Base-by-base conservation (phyloP, 2,329 filamentous ascomycete species). In the Penicillium paneum region DNA sequence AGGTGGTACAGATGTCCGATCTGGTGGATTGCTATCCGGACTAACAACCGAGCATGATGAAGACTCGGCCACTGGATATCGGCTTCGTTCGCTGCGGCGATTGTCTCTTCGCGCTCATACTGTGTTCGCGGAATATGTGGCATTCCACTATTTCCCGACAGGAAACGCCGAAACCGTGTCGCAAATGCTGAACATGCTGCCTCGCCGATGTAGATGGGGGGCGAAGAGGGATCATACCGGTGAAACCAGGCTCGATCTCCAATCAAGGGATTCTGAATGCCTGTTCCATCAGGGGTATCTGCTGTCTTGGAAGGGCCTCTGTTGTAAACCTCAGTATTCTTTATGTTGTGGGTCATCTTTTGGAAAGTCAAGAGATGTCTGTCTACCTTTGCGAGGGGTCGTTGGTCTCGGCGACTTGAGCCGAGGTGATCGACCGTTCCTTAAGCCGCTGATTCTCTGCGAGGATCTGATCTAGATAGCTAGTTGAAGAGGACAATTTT, bases 161-260 rank as follows among this genome's bases (percentile, higher is more conserved):
- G 57, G 38, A 71, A 72, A 24, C 71, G 69, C 12, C 72, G 69
- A 54, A 74, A 67, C 26, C 71, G 69, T 13, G 69, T 73, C 10
- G 72, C 72, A 60, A 75, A 74, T 4, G 72, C 72, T 15, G 71
- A 73, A 52, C 71, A 74, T 21, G 71, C 71, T 31, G 71, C 72
- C 57, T 74, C 72, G 24, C 71, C 69, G 38, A 74, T 66, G 51
- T 73, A 74, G 41, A 71, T 69, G 13, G 69, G 69, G n/a, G 69
- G 70, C 34, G 66, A 68, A 6, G 67, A 71, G 3, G 69, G 63
- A 49, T 71, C 69, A 42, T 72, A 70, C 10, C 64, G 64, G 39
- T 72, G 67, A 51, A 72, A 73, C 72, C 68, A 74, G 35, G 68
- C 67, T 15, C 69, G 64, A 34, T 73, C 71, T 32, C 71, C 70